Evolutionary conservation across 75 land plant species (phyloP), one percentile per base, ranked within the genome.

Genomic region (Larix kaempferi): DNA sequence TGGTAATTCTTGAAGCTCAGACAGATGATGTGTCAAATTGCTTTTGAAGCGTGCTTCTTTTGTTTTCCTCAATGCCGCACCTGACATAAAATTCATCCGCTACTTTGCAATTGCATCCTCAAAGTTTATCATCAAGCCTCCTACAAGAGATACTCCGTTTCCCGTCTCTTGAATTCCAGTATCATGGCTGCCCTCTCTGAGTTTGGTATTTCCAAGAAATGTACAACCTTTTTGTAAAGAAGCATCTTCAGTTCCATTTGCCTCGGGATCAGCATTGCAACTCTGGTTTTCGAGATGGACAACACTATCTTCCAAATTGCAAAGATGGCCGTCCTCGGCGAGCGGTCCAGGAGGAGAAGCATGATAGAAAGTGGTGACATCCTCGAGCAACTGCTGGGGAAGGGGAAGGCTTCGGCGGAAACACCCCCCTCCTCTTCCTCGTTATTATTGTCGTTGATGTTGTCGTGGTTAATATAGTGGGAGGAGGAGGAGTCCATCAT

Each of bases 1-100:
- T n/a, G n/a, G n/a, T n/a, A n/a, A n/a, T n/a, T n/a, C 92, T 89
- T 91, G 86, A 84, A 95, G 91, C 69, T 93, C 96, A 11, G 62
- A 77, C 57, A 91, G 73, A 25, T 92, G 96, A 77, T 84, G 85
- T 44, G 85, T 80, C 62, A 91, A 73, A 25, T 67, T 79, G 55
- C 90, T 80, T 59, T 84, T 78, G 23, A 89, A 73, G 23, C 96
- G 93, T 25, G 35, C 80, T 65, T 84, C 88, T 78, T 79, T 83
- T 49, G 74, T 63, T 75, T 81, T 77, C 57, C 73, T 62, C 69
- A 95, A 81, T 57, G 63, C 85, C 39, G 73, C 77, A 75, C 90
- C 81, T 12, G 93, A 79, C 82, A 83, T 83, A 74, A 73, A 83
- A 61, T 63, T 80, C 8, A 76, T n/a, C 21, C 84, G 75, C 59